Conservation (phyloP, 2,329 filamentous ascomycete genomes). For the Paecilomyces sp. region DNA sequence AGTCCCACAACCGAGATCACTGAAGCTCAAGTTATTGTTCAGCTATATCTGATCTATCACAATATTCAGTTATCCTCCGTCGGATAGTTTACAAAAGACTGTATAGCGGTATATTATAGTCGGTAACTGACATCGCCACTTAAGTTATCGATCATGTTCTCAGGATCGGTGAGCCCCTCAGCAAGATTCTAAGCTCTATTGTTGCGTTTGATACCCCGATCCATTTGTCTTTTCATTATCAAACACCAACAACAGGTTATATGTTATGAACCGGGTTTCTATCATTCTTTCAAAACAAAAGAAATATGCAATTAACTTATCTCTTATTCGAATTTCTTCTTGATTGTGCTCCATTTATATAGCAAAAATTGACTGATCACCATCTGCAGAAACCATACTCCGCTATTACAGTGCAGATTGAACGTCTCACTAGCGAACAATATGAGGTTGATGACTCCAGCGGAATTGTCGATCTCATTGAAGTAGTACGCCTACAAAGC, state of each 20-base stretch:
- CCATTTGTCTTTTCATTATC: neutral
- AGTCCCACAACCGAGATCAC: neutral
- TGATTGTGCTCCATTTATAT: slow-evolving; percentile 1
- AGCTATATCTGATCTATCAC: neutral
- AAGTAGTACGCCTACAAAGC: slow-evolving; percentile 83
- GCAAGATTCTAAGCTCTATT: neutral
- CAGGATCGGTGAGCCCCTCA: slow-evolving; percentile 20
- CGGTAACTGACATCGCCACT: neutral
- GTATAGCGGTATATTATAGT: neutral
- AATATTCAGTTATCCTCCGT: neutral
- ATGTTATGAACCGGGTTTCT: neutral
- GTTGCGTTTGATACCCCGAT: neutral
- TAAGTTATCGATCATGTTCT: slow-evolving; percentile 23
- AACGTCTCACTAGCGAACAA: slow-evolving; percentile 80
- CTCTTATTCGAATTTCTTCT: neutral
- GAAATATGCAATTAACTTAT: neutral
- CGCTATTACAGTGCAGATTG: slow-evolving; percentile 86
- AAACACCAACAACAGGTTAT: neutral
- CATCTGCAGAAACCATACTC: slow-evolving; percentile 71
- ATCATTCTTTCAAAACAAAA: neutral
- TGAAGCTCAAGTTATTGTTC: neutral
- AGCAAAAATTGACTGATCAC: neutral
- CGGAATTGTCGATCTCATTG: slow-evolving; percentile 88
- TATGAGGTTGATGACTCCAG: slow-evolving; percentile 87
- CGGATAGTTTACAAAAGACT: neutral